These are phyloP conservation scores for Yamadazyma oceani DNA, from an alignment of 1,139 yeast species.

Conservation along the genomic window DNA sequence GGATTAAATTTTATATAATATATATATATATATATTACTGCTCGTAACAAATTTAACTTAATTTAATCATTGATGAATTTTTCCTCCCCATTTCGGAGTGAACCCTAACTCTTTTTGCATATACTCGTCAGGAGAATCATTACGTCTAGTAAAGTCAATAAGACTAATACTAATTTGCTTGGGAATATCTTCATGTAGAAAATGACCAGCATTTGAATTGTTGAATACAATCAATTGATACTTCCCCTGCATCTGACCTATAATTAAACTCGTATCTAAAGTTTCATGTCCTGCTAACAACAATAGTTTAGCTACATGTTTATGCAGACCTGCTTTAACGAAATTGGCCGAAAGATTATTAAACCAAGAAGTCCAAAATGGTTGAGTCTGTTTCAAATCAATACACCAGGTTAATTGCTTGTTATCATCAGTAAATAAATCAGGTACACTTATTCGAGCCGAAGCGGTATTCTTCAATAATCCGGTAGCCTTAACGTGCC, in stretches of 20 bases:
- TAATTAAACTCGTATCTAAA: slow-evolving; percentile 77
- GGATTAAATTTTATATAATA: not conserved
- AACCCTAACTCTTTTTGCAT: slow-evolving; percentile 41
- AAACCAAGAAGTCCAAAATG: slow-evolving; percentile 86
- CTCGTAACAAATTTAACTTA: no score
- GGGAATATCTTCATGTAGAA: slow-evolving; percentile 89
- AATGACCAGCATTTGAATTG: slow-evolving; percentile 72
- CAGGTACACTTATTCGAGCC: slow-evolving; percentile 78
- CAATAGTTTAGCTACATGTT: slow-evolving; percentile 60
- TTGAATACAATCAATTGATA: slow-evolving; percentile 85
- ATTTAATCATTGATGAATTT: slow-evolving; percentile 30
- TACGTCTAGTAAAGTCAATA: slow-evolving; percentile 48
- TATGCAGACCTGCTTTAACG: slow-evolving; percentile 29
- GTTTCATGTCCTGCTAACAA: slow-evolving; percentile 90
- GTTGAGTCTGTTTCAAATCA: slow-evolving; percentile 57
- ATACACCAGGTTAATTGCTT: slow-evolving; percentile 54
- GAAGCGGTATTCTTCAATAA: slow-evolving; percentile 58
- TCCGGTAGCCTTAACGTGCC: slow-evolving; percentile 61
- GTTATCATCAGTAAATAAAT: slow-evolving; percentile 37
- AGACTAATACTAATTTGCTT: slow-evolving; percentile 59
- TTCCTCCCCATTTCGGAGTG: slow-evolving; percentile 55
- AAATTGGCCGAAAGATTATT: slow-evolving; percentile 65
- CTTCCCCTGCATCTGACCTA: slow-evolving; percentile 97
- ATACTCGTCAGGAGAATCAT: slow-evolving; percentile 37
- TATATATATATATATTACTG: not conserved